Evolutionary conservation across 345 rosid genomes (phyloP).

Genomic region (Arabidopsis thaliana): DNA sequence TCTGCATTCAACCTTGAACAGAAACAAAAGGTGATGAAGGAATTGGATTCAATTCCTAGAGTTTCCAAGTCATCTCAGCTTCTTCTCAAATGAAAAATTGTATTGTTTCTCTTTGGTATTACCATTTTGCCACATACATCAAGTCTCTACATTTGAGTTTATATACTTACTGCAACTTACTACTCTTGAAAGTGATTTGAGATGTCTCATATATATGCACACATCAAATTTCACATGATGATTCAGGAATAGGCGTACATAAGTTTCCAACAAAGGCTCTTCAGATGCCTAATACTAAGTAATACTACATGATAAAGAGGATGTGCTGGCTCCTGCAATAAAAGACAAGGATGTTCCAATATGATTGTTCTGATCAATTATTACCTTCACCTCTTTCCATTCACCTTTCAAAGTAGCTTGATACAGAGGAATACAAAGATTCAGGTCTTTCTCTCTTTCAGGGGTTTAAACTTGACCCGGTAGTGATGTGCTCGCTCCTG

Average conservation of each 20-base stretch:
- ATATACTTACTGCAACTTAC: not conserved
- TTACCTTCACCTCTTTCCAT: conserved; percentile 49
- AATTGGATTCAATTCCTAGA: not conserved
- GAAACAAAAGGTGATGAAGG: not conserved
- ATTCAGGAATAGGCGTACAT: not conserved
- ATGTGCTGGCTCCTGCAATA: not conserved
- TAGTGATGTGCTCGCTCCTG: not conserved
- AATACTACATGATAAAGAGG: not conserved
- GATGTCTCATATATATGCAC: not conserved
- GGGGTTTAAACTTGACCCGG: not conserved
- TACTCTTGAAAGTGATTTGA: conserved; percentile 8
- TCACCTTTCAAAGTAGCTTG: conserved; percentile 54
- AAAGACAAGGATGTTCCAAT: conserved; percentile 8
- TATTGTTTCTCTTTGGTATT: not conserved
- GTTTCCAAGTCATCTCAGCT: not conserved
- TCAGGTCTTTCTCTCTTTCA: not conserved
- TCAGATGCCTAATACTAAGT: not conserved
- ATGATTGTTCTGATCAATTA: conserved; percentile 36
- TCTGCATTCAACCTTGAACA: not conserved
- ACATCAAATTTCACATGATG: not conserved
- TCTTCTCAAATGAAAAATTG: not conserved
- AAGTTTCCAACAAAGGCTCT: not conserved
- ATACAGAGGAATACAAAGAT: conserved; percentile 36
- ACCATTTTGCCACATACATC: not conserved
- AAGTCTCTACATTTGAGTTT: not conserved